Evolutionary conservation across 2,329 filamentous ascomycete genomes (phyloP), one percentile per base, ranked within the genome.

Genomic region (Apiospora pterosperma): DNA sequence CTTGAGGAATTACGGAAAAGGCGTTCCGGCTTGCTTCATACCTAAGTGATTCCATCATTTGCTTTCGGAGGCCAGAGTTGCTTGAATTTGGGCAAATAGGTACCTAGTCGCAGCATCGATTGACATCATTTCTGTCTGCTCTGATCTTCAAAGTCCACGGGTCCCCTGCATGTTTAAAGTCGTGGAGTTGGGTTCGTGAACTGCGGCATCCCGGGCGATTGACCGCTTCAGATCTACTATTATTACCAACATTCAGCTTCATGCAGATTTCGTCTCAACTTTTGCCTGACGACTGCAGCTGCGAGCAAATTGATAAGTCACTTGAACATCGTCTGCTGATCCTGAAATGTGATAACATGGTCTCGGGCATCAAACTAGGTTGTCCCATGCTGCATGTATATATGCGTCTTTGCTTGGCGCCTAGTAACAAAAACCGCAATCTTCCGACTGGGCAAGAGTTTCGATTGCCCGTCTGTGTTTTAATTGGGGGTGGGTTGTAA

Each of bases 1-100:
- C 61, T 59, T 59, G 39, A 62, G 62, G 65, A 61, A 44, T 39
- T 62, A 55, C 48, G 65, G 58, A 66, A 65, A 64, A 64, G 65
- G 65, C 65, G 65, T 66, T 66, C 34, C 44, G 48, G 63, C 31
- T 62, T 55, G 48, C 48, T 55, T 55, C 48, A 55, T 55, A 55
- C 48, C 31, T 55, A 55, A 55, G 48, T 55, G 25, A 55, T 55
- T 55, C 21, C 48, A 55, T 55, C 48, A 5, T 65, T 48, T 62
- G 23, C 34, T 59, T 44, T 64, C n/a, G 23, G 60, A 31, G 36
- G 59, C 59, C 38, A 62, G 42, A 42, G 19, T 34, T 41, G 23
- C 28, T 31, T 61, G 36, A 38, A 31, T 28, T 31, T 8, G 59
- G 59, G 7, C 39, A 23, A 41, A 41, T 61, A 61, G 36, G 23